Evolutionary conservation across 768 basidiomycete genomes (phyloP), one percentile per base, ranked within the genome.

Genomic region (Rhizopogon vulgaris): DNA sequence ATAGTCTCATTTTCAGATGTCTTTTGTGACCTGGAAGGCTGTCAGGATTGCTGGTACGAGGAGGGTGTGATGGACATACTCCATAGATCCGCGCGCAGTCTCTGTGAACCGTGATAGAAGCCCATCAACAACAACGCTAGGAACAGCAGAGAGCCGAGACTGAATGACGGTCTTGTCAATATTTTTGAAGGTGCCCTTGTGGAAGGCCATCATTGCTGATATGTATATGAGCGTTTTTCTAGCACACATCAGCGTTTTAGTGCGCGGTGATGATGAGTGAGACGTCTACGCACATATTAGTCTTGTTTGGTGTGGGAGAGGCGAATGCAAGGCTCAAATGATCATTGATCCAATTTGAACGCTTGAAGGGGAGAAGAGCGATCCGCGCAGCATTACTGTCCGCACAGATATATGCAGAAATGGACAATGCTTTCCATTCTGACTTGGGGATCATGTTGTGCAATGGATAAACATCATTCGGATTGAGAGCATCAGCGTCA

Each of bases 151-250:
- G 52, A 95, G 70, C 52, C 78, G 78, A 41, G 85, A 79, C 38
- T 76, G 71, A 7, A 89, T 52, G 12, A 72, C 70, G 10, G 78
- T 74, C 58, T 82, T 79, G 40, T 79, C 70, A 64, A 60, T 79
- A 56, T 30, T 65, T 56, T 67, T 68, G 48, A 51, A 58, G 6
- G 75, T 69, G 0, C 75, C 62, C 56, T 74, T 72, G 41, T 80
- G 77, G 69, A 94, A 87, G 8, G 78, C 72, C 53, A 94, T 72
- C 78, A 98, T 84, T n/a, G 79, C 71, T 1, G 92, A 83, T 56
- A 95, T 84, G 70, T 92, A 94, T 52, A 85, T 71, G 28, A 93
- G 59, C 42, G 88, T 79, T 69, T 85, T 87, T 43, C 90, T 92
- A 60, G 38, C 30, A 10, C 0, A 41, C n/a, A 27, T 59, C 41